Percentiles rank a stretch among this genome's conserved stretches.
Evolutionary conservation across 1,284 basidiomycete genomes (phyloP).

Genomic region (Somion occarium): DNA sequence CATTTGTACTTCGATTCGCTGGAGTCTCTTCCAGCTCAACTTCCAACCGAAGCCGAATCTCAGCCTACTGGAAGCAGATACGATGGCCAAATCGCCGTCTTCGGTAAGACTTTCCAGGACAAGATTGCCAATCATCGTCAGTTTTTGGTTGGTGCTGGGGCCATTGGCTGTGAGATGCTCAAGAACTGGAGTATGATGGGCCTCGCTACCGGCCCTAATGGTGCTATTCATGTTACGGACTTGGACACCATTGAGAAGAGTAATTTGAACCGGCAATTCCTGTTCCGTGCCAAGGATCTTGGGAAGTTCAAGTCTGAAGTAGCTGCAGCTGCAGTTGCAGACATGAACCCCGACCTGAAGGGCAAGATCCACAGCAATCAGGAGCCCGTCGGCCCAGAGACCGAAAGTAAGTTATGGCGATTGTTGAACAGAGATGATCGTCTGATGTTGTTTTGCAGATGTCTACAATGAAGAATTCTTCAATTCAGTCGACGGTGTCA

Average conservation of each 20-base stretch:
- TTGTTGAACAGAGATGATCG: too few relatives aligned
- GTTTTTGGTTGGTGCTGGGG: slow-evolving; percentile 97
- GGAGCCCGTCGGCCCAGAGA: slow-evolving; percentile 91
- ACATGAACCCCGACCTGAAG: slow-evolving; percentile 94
- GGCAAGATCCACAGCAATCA: slow-evolving; percentile 90
- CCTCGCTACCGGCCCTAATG: slow-evolving; percentile 77
- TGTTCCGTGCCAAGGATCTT: slow-evolving; percentile 96
- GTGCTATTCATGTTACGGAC: slow-evolving; percentile 92
- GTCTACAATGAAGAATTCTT: slow-evolving; percentile 93
- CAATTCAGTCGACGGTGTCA: slow-evolving; percentile 85
- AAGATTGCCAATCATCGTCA: slow-evolving; percentile 90
- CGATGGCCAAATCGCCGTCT: slow-evolving; percentile 94
- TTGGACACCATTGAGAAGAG: slow-evolving; percentile 99
- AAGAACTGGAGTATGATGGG: slow-evolving; percentile 99
- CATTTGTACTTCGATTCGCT: slow-evolving; percentile 97
- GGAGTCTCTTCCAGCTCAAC: slow-evolving; percentile 79
- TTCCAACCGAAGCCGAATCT: slow-evolving; percentile 84
- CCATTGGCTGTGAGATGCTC: slow-evolving; percentile 99
- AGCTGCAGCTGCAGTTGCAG: slow-evolving; percentile 86
- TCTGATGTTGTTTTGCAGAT: slow-evolving; percentile 41
- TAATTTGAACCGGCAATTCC: slow-evolving; percentile 97
- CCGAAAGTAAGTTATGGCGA: slow-evolving; percentile 77
- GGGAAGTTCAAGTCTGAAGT: slow-evolving; percentile 98
- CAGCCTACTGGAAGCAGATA: slow-evolving; percentile 84
- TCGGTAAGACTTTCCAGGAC: slow-evolving; percentile 90